Conservation (phyloP, 768 basidiomycete genomes). For the Lentinus tigrinus region DNA sequence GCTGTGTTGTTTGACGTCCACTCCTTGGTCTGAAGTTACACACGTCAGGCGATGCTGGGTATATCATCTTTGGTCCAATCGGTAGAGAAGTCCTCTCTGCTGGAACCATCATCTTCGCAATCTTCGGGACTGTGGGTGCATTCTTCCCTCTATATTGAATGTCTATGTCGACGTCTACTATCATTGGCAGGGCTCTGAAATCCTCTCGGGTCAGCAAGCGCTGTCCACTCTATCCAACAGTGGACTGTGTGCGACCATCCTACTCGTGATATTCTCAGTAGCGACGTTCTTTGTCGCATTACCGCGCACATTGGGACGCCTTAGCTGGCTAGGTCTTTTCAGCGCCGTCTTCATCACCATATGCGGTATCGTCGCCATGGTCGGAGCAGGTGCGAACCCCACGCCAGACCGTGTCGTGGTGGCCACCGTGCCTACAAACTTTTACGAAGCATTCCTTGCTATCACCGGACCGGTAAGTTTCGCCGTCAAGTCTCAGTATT, state of each 20-base stretch:
- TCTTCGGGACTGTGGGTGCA: constrained; percentile 32
- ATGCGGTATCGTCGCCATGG: constrained; percentile 50
- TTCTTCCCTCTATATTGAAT: not conserved
- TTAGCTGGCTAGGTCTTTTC: constrained; percentile 47
- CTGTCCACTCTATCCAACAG: constrained; percentile 47
- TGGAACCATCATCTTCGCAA: constrained; percentile 52
- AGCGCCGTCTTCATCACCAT: constrained; percentile 43
- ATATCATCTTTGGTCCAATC: constrained; percentile 46
- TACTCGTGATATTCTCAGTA: constrained; percentile 46
- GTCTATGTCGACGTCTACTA: not conserved
- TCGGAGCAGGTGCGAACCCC: constrained; percentile 48
- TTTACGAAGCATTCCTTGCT: constrained; percentile 50
- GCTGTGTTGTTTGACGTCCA: not conserved
- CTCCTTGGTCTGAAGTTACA: not conserved
- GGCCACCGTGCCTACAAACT: constrained; percentile 38
- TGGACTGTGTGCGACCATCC: constrained; percentile 44
- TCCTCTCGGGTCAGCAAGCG: constrained; percentile 54
- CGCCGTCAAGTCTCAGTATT: not conserved
- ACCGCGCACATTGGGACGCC: constrained; percentile 45
- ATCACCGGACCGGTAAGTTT: constrained; percentile 50
- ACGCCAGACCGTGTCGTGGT: constrained; percentile 38
- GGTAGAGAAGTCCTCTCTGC: constrained; percentile 43
- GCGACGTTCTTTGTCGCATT: constrained; percentile 43
- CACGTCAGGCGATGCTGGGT: constrained; percentile 47
- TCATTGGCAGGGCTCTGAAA: constrained; percentile 40